Evolutionary conservation across 768 basidiomycete genomes (phyloP).

Genomic region (Hypholoma sublateritium): DNA sequence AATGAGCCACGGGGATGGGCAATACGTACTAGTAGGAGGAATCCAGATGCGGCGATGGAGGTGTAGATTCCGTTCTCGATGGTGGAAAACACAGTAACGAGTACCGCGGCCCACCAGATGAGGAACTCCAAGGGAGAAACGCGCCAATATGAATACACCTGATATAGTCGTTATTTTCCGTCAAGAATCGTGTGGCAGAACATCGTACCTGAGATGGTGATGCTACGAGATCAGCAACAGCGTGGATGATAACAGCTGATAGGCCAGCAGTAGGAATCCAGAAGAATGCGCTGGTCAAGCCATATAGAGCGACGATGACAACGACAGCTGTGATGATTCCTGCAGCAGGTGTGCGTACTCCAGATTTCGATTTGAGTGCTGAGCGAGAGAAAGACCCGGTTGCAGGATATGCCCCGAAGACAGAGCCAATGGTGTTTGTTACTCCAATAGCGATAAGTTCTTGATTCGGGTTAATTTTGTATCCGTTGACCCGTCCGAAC

Average conservation of each 20-base stretch:
- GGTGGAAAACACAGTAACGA: constrained; percentile 89
- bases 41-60: constrained; percentile 77
- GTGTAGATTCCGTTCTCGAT: constrained; percentile 94
- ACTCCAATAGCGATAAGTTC: constrained; percentile 98
- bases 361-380: constrained; percentile 93
- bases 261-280: constrained; percentile 83
- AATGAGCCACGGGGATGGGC: constrained; percentile 89
- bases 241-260: constrained; percentile 95
- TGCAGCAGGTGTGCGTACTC: constrained; percentile 93
- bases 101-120: constrained; percentile 84
- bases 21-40: constrained; percentile 79
- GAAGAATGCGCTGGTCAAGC: constrained; percentile 89
- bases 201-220: constrained; percentile 58
- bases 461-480: constrained; percentile 93
- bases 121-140: constrained; percentile 91
- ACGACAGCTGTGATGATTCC: constrained; percentile 84
- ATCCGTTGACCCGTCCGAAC: constrained; percentile 92
- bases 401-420: constrained; percentile 92
- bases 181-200: not conserved
- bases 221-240: constrained; percentile 85
- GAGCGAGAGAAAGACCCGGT: constrained; percentile 99
- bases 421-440: constrained; percentile 85
- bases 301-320: constrained; percentile 93
- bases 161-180: not conserved
- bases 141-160: constrained; percentile 90